Evolutionary conservation across 805 yeast species (phyloP).

Genomic region (Metschnikowia borealis): DNA sequence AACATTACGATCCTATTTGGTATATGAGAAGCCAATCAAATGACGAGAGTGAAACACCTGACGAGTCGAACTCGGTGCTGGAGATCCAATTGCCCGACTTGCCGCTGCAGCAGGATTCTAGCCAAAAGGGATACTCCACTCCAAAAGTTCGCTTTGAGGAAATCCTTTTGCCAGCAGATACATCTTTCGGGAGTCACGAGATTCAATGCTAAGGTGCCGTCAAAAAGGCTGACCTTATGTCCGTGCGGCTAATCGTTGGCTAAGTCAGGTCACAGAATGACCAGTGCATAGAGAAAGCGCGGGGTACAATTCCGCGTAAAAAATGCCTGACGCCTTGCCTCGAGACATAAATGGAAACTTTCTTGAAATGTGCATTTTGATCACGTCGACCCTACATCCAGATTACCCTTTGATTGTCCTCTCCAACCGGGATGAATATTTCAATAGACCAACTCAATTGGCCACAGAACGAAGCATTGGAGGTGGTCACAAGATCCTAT

Average conservation of each 20-base stretch:
- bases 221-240: background rate
- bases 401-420: slow-evolving; percentile 70
- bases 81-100: slow-evolving; percentile 2
- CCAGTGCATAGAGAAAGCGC: background rate
- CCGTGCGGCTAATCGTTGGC: background rate
- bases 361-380: slow-evolving; percentile 67
- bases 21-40: slow-evolving; percentile 2
- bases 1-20: background rate
- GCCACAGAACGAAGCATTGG: slow-evolving; percentile 39
- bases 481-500: slow-evolving; percentile 38
- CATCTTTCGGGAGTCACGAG: slow-evolving; percentile 15
- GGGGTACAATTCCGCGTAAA: background rate
- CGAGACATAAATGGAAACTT: background rate
- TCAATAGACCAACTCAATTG: slow-evolving; percentile 64
- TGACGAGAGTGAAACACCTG: slow-evolving; percentile 1
- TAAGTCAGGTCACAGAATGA: background rate
- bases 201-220: slow-evolving; percentile 8
- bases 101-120: background rate
- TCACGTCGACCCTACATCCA: slow-evolving; percentile 65
- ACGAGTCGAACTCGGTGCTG: slow-evolving; percentile 2
- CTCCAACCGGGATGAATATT: slow-evolving; percentile 86
- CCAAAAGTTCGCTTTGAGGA: slow-evolving; percentile 3
- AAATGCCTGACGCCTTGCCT: background rate
- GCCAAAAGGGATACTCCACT: background rate
- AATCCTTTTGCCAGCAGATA: slow-evolving; percentile 9